Conservation (phyloP, 768 basidiomycete species). For the Coprinellus micaceus region DNA sequence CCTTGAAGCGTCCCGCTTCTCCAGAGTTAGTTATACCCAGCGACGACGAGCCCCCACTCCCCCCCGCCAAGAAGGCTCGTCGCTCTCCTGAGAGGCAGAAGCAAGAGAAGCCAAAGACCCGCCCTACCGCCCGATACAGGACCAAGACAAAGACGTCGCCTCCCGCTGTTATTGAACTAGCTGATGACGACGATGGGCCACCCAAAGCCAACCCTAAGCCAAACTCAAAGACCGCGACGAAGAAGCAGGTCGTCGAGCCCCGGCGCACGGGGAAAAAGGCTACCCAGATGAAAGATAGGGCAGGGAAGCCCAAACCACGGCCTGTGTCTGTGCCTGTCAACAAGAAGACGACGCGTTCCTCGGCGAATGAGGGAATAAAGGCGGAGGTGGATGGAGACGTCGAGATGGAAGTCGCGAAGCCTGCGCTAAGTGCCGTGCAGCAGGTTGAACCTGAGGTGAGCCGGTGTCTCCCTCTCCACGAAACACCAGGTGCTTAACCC, state of each 20-base stretch:
- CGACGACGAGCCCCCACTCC: constrained; percentile 2
- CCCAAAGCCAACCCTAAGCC: background rate
- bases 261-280: constrained; percentile 16
- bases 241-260: background rate
- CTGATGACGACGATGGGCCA: background rate
- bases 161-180: background rate
- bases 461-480: too few relatives aligned
- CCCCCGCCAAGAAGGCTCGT: constrained; percentile 26
- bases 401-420: background rate
- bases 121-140: constrained; percentile 22
- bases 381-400: background rate
- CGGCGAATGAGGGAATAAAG: background rate
- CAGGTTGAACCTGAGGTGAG: background rate
- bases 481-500: too few relatives aligned
- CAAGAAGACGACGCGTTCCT: background rate
- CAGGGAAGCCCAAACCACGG: background rate
- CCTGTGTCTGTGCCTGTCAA: background rate
- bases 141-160: background rate
- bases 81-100: constrained; percentile 10
- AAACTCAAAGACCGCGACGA: background rate
- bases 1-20: background rate
- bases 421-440: background rate
- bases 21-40: background rate
- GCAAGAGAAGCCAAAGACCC: constrained; percentile 24
- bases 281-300: constrained; percentile 22